A percentile compares a stretch with the other conserved stretches of the same genome.
Evolutionary conservation across 176 grass and related monocot species (phyloP).

Genomic region (Pontederia crassipes): DNA sequence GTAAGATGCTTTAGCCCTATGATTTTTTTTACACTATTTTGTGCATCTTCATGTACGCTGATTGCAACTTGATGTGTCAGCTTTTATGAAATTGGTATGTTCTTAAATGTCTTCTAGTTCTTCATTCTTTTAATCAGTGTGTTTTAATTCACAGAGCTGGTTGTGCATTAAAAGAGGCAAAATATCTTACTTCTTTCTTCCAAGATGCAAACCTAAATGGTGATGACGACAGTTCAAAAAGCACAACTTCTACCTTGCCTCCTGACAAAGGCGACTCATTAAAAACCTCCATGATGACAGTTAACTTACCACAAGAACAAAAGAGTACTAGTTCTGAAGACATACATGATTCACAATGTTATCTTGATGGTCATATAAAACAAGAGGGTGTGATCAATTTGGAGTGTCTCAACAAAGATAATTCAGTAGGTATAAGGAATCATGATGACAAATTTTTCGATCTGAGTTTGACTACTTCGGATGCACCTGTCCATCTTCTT

Average conservation of each 20-base stretch:
- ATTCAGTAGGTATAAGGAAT: constrained; percentile 34
- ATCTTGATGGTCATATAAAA: constrained; percentile 43
- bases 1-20: constrained; percentile 6
- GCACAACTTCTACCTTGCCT: constrained; percentile 67
- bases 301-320: constrained; percentile 79
- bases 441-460: constrained; percentile 28
- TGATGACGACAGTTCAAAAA: constrained; percentile 56
- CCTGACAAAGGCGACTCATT: constrained; percentile 60
- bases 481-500: constrained; percentile 3
- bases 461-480: constrained; percentile 1
- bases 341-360: constrained; percentile 26
- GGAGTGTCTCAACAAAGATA: constrained; percentile 41
- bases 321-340: constrained; percentile 83
- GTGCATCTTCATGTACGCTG: not conserved
- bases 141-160: constrained; percentile 51
- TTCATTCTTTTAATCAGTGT: constrained; percentile 10
- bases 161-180: constrained; percentile 79
- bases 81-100: not conserved
- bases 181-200: constrained; percentile 55
- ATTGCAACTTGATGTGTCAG: not conserved
- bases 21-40: not conserved
- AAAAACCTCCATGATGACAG: constrained; percentile 52
- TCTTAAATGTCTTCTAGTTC: not conserved
- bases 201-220: constrained; percentile 51
- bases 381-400: constrained; percentile 30